Base-by-base conservation (phyloP, 805 yeast species). In the Saturnispora galanensis region DNA sequence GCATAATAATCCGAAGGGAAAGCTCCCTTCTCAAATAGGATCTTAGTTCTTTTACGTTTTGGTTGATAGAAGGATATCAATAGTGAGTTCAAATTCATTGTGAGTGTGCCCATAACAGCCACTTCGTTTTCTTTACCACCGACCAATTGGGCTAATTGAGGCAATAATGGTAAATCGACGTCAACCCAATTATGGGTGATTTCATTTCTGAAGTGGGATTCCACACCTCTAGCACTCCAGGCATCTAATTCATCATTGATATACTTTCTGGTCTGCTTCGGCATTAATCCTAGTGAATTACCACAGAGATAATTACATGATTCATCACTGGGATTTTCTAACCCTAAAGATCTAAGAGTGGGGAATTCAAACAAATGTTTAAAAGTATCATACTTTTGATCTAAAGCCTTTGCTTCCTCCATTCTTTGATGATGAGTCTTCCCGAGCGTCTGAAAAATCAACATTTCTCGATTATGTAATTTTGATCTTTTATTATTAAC, bases 1-100 rank as follows among this genome's bases (percentile, higher is more conserved):
- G 96, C 90, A 64, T 88, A 89, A 64, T 75, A 84, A 60, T 89
- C 97, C 0, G 95, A 84, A 0, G 97, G 97, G 57, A 89, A 89
- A 0, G 97, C 90, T 47, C 81, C 83, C 53, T 79, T 79, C 56
- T 89, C 97, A 58, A 84, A 84, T 50, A 89, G 58, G 36, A 89
- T 84, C 66, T 86, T 86, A 49, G 73, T 70, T 51, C 79, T 72
- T 3, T 52, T 57, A 2, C 71, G 76, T 3, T 53, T 51, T 0
- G 96, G 96, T 51, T 69, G 71, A 64, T 86, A 89, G 58, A 90
- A 89, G 10, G 85, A 71, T 6, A 78, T 64, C 47, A 90, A 59
- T 52, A 88, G 64, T 0, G 88, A 70, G 58, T 90, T 93, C 56
- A 89, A 68, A 59, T 89, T 84, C 54, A 80, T 72, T 2, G 97